Percentiles rank a stretch among this genome's conserved stretches.
These are phyloP conservation scores for Elsinoe australis DNA, from an alignment of 2,329 filamentous ascomycete genomes.

Conservation along the genomic window DNA sequence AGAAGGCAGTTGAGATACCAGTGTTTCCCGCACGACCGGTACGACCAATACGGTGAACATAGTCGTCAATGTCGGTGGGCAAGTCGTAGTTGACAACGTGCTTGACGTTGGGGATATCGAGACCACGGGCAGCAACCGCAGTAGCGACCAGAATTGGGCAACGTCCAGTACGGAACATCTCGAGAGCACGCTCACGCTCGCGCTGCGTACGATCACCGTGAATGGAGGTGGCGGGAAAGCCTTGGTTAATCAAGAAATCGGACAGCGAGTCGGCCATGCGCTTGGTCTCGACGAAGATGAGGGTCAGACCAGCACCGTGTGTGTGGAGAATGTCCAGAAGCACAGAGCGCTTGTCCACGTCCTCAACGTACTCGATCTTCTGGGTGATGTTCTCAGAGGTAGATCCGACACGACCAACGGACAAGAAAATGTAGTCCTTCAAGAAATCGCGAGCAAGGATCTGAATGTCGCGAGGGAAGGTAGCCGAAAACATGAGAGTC, in stretches of 20 bases:
- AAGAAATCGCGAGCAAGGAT: constrained; percentile 98
- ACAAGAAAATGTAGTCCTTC: constrained; percentile 98
- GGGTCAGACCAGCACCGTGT: constrained; percentile 76
- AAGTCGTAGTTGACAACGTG: constrained; percentile 99
- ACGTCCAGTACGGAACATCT: constrained; percentile 93
- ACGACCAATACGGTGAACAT: constrained; percentile 98
- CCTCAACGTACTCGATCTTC: constrained; percentile 96
- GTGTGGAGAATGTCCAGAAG: constrained; percentile 96
- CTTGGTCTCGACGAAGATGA: constrained; percentile 99
- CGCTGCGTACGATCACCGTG: constrained; percentile 98
- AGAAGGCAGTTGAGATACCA: constrained; percentile 96
- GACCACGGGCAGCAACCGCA: constrained; percentile 75
- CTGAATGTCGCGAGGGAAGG: constrained; percentile 97
- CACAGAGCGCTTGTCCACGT: constrained; percentile 94
- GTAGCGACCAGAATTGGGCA: constrained; percentile 97
- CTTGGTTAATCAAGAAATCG: constrained; percentile 97
- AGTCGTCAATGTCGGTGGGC: constrained; percentile 97
- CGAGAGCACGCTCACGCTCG: constrained; percentile 93
- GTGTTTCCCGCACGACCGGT: constrained; percentile 99
- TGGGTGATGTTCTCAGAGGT: constrained; percentile 99
- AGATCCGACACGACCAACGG: constrained; percentile 94
- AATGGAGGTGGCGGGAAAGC: constrained; percentile 95
- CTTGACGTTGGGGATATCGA: constrained; percentile 92
- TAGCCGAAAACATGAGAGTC: constrained; percentile 99
- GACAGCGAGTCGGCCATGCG: constrained; percentile 97